Evolutionary conservation across 2,329 filamentous ascomycete genomes (phyloP).

Genomic region (Hypoxylon sp.): DNA sequence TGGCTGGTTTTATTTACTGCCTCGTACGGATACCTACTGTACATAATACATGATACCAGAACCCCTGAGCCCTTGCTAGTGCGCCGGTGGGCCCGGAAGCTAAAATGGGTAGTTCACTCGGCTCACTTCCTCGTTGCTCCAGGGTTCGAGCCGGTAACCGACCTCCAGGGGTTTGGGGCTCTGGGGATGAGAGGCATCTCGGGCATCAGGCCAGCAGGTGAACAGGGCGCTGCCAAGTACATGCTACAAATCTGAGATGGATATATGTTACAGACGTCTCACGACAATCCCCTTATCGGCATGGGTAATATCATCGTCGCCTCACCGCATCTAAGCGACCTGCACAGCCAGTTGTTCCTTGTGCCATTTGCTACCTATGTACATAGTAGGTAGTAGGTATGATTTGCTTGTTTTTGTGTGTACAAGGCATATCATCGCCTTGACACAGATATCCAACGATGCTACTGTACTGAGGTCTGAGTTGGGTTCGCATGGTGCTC

Average conservation of each 20-base stretch:
- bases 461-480: background rate
- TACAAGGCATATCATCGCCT: background rate
- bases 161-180: too few relatives aligned
- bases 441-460: background rate
- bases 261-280: background rate
- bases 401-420: background rate
- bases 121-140: too few relatives aligned
- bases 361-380: background rate
- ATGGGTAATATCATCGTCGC: background rate
- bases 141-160: too few relatives aligned
- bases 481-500: background rate
- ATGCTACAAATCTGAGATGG: too few relatives aligned
- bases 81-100: constrained; percentile 19
- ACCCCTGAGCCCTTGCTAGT: constrained; percentile 21
- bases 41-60: too few relatives aligned
- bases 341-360: background rate
- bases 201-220: too few relatives aligned
- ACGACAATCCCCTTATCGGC: background rate
- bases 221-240: too few relatives aligned
- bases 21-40: too few relatives aligned
- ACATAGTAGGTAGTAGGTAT: too few relatives aligned
- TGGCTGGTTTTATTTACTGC: constrained; percentile 2
- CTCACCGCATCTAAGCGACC: background rate
- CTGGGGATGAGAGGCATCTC: too few relatives aligned
- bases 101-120: too few relatives aligned